Evolutionary conservation across 2,329 filamentous ascomycete species (phyloP), one percentile per base, ranked within the genome.

Genomic region (Claviceps africana): DNA sequence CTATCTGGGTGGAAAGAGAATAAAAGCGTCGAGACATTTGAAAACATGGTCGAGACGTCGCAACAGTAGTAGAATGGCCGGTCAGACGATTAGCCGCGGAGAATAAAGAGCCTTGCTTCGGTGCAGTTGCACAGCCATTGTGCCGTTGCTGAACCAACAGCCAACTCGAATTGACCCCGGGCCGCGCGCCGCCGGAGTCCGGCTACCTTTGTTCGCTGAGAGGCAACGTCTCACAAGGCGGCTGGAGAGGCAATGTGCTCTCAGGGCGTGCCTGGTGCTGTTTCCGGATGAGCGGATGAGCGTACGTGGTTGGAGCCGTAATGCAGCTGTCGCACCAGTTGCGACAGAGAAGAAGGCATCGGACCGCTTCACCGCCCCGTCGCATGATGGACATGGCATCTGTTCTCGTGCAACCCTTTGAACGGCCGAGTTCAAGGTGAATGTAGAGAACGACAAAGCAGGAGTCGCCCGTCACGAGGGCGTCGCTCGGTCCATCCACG

Each of bases 361-460:
- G 40, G 15, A 25, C 21, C 37, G 25, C 47, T 40, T 49, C 39
- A 52, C 51, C 51, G 51, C 51, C 45, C 35, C 35, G 35, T 15
- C 7, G 35, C 35, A 37, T 37, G 35, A 37, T 4, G 15, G 5
- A 17, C 35, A 37, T 37, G 35, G 35, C 35, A 6, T n/a, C 35
- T n/a, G 35, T 37, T n/a, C 35, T 8, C 35, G 35, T 37, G 35
- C 9, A 35, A 15, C 33, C 3, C 33, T 5, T 5, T 11, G 31
- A 5, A 9, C 8, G 11, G 31, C 31, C 2, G 11, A 2, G 9
- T 9, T 9, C 8, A 33, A 33, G 31, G 31, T 33, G 31, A 33
- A 33, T 33, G 7, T 10, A 13, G 33, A 11, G 35, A 42, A 11
- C 8, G 11, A 21, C n/a, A 22, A 21, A 15, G 25, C 25, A 25